Evolutionary conservation across 2,329 filamentous ascomycete genomes (phyloP), one percentile per base, ranked within the genome.

Genomic region (Penicillium sp.): DNA sequence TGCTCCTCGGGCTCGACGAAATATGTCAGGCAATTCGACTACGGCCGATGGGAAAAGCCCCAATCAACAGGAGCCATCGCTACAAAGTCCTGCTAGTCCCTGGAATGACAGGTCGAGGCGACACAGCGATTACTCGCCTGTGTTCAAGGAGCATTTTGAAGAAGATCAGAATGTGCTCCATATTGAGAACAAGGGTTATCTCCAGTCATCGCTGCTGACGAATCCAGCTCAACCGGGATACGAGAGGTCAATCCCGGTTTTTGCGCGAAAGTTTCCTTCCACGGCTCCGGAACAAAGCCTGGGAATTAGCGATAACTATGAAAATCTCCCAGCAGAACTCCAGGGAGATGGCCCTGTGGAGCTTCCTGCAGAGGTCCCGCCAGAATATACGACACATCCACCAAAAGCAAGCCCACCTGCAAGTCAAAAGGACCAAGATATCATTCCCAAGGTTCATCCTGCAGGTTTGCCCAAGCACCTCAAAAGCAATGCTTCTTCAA

Each of bases 111-210:
- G 66, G 44, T 72, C 49, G 68, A 79, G 61, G 51, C 62, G 65
- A 44, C 64, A 72, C 52, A 71, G 65, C 51, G 70, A 77, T 56
- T 82, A 86, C 64, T 84, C 83, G 1, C 84, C 85, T 1, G 77
- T 84, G 1, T 87, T 87, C 64, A 81, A 75, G 49, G 85, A 88
- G 65, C 81, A 87, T 65, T 85, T 88, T 54, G 82, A 83, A 54
- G 83, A 86, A 51, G 73, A 78, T 35, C 67, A 71, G 49, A 70
- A 71, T 46, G 66, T 68, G 13, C 61, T 78, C 16, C 76, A 76
- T 57, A 69, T 77, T 21, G 74, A 76, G 47, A 72, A 72, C 31
- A 77, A 78, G 54, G 75, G 73, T 2, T 79, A 78, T 62, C 61
- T 79, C 31, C 76, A 78, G 54, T 78, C 75, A 16, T 66, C 72